Evolutionary conservation across 306 rosid species (phyloP), one percentile per base, ranked within the genome.

Genomic region (Castanea sativa): DNA sequence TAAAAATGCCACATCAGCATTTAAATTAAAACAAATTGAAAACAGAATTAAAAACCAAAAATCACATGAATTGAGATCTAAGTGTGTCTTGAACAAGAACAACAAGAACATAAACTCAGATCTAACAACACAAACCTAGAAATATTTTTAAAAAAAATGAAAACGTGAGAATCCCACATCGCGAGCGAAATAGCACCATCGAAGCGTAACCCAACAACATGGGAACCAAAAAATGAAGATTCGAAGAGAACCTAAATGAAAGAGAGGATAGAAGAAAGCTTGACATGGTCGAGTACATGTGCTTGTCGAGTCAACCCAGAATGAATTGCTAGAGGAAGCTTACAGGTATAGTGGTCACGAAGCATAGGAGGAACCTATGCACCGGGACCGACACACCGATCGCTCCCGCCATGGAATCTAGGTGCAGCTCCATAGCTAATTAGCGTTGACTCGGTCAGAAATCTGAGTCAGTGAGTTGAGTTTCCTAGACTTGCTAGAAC

Each of bases 201-300:
- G 99, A 89, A 72, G 91, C 90, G 63, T 95, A 95, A 4, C 97
- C 98, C 23, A 95, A 79, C 0, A 85, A 23, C 96, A 95, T 95
- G 1, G 91, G 97, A 5, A 90, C 92, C 57, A 89, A 76, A 64
- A 93, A 95, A 43, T 91, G 99, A 41, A 93, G 93, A 68, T 91
- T 95, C 32, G 98, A 91, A 30, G 98, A 93, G 89, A 93, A 85
- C 4, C 99, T 98, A 33, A 95, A 95, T 0, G 98, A 88, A 53
- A 95, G 93, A 38, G 88, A 91, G 3, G 98, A 95, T 57, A 95
- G 98, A 12, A 85, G 5, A 55, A 77, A 89, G 6, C 99, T 98
- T 16, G 92, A 78, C 8, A 68, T 80, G 67, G 91, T 88, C 51
- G 97, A 87, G 91, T 90, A 95, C 74, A 93, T 35, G 77, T 95